Base-by-base conservation (phyloP, 768 basidiomycete genomes). In the Boletus patriciae region DNA sequence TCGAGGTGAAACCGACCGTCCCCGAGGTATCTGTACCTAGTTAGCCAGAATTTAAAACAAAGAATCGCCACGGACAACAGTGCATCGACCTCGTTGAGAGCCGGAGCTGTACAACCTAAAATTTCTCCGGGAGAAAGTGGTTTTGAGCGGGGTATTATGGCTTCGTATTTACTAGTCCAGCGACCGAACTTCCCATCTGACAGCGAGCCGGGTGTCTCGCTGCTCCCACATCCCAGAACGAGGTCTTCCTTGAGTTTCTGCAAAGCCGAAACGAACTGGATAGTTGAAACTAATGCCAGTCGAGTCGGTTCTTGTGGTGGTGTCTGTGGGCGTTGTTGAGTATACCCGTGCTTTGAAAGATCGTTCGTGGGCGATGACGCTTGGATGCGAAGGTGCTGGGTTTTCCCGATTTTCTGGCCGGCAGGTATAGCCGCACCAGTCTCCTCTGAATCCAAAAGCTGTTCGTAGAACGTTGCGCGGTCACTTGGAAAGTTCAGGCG, bases 1-100 rank as follows among this genome's bases (percentile, higher is more conserved):
- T 99, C 97, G 18, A 98, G 82, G 70, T 98, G 97, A 77, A 99
- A 99, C 11, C 97, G 88, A 21, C 97, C 97, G 65, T 99, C 97
- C 18, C 97, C 97, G 27, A 99, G 83, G 71, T 98, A 99, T 65
- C 94, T 97, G 57, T 46, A 34, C n/a, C 18, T 52, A 19, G 37
- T 56, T 42, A 59, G 58, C 13, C n/a, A 29, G 41, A 25, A 33
- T 33, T 57, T 19, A 34, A 27, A 50, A 33, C 21, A 15, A 50
- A 15, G 29, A 57, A 45, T 41, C 21, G 15, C 36, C 6, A 74
- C 87, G 50, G 74, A 96, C 94, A 99, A 77, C n/a, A 98, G 71
- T 1, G 94, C 96, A 65, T 99, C 97, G 10, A 93, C 87, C 41
- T 84, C 83, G 37, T 72, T 71, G 27, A 98, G 77, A 38, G 79